These are phyloP conservation scores for Chernovozyma sophiae-reginae DNA, from an alignment of 1,139 yeast genomes.

Conservation along the genomic window DNA sequence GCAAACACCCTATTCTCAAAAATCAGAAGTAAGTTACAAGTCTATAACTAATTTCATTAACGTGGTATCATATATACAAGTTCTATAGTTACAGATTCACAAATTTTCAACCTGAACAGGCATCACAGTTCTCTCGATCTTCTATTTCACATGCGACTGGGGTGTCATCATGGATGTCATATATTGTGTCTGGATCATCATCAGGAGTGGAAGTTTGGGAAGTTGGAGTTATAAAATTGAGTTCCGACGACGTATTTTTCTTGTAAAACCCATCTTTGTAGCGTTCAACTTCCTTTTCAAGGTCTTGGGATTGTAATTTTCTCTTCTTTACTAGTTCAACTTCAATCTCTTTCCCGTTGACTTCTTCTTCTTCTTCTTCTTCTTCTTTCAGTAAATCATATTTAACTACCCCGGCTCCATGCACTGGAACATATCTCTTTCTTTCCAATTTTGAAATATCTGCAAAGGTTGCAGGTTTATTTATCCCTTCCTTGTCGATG, in stretches of 20 bases:
- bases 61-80: neutral
- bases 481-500: conserved; percentile 43
- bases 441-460: conserved; percentile 13
- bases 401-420: neutral
- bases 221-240: conserved; percentile 3
- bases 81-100: neutral
- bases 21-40: too few species aligned
- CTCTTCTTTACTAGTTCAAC: too few species aligned
- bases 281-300: neutral
- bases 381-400: neutral
- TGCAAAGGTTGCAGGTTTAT: conserved; percentile 16
- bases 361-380: neutral
- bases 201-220: conserved; percentile 21
- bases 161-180: conserved; percentile 30
- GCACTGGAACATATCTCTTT: conserved; percentile 16
- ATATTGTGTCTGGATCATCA: conserved; percentile 4
- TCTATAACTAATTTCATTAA: neutral
- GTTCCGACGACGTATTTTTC: too few species aligned
- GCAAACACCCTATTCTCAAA: too few species aligned
- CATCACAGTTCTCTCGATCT: conserved; percentile 37
- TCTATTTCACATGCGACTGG: conserved; percentile 37
- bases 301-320: too few species aligned
- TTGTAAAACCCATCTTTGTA: conserved; percentile 3
- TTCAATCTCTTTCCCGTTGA: neutral
- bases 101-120: conserved; percentile 36